Conservation (phyloP, 2,329 filamentous ascomycete genomes). For the Penicillium sp. region DNA sequence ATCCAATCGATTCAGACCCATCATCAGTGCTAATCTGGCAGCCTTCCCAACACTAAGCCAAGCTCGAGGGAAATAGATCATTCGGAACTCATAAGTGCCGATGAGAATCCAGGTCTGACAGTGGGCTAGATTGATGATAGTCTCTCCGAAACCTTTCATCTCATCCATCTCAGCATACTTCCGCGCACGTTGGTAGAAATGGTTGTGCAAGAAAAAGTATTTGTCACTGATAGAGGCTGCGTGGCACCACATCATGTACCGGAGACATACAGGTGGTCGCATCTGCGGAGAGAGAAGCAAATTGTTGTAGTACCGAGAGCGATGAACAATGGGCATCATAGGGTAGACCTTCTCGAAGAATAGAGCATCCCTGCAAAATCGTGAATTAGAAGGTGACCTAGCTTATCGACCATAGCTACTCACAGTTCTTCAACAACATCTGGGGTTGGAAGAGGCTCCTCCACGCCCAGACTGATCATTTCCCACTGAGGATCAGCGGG, state of each 20-base stretch:
- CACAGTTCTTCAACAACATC: constrained; percentile 84
- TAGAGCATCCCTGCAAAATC: constrained; percentile 61
- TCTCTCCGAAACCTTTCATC: constrained; percentile 87
- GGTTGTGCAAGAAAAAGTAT: constrained; percentile 72
- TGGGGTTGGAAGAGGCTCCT: constrained; percentile 74
- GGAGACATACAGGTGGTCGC: constrained; percentile 79
- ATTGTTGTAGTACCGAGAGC: constrained; percentile 78
- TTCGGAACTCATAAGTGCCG: constrained; percentile 87
- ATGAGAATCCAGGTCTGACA: constrained; percentile 81
- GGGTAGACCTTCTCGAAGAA: constrained; percentile 91
- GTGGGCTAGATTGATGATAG: constrained; percentile 80
- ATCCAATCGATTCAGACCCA: constrained; percentile 85
- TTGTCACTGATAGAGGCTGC: constrained; percentile 84
- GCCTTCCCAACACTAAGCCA: constrained; percentile 89
- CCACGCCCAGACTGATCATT: constrained; percentile 75
- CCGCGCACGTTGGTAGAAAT: constrained; percentile 84
- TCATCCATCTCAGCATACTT: constrained; percentile 90
- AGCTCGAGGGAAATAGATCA: constrained; percentile 94
- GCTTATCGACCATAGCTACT: background rate
- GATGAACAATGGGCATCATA: constrained; percentile 84
- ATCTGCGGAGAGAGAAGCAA: constrained; percentile 86
- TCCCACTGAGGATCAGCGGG: constrained; percentile 70
- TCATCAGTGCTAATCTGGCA: constrained; percentile 83
- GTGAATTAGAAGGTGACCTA: constrained; percentile 12
- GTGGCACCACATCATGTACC: constrained; percentile 95